Base-by-base conservation (phyloP, 2,329 filamentous ascomycete species). In the Botryotinia convoluta region DNA sequence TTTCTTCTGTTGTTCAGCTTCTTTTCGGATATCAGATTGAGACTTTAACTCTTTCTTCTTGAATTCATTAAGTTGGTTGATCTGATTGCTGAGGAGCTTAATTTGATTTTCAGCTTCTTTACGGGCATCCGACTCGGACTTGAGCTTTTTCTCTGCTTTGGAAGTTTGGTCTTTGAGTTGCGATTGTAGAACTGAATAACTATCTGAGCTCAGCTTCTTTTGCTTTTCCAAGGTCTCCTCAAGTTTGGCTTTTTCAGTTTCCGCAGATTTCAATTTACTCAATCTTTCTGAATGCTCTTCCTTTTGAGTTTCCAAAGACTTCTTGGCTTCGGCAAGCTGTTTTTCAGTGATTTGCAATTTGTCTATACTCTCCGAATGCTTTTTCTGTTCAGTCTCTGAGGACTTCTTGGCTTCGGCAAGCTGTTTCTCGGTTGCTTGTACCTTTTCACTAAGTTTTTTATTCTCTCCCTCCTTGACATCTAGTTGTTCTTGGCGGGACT, bases 381-480 rank as follows among this genome's bases (percentile, higher is more conserved):
- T 64, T 42, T 77, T 76, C 69, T 76, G 79, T 44, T 78, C 74
- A 10, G 71, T 75, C 26, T 73, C 75, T 2, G 80, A 74, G 26
- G 74, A 73, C 18, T 71, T 59, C 67, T 80, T 74, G 3, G 79
- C 73, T 26, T 68, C 67, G 5, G 76, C 63, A 44, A 80, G 67
- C 65, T 79, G 74, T 29, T 72, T 65, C 72, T 80, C 78, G 0
- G 77, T 77, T 26, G 65, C 65, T 60, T 77, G 60, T 22, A 81
- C 64, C 62, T 80, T 80, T 10, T 76, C 73, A 57, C 80, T 79
- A n/a, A 81, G 73, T 10, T 39, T 72, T 29, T 60, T 45, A 45
- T 79, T 78, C 65, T 80, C 78, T 29, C 75, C 74, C n/a, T 72
- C 73, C 69, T 81, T 79, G 12, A 74, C 39, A 32, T 78, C 73